Base-by-base conservation (phyloP, 257 asterid genomes). In the Coffea canephora region DNA sequence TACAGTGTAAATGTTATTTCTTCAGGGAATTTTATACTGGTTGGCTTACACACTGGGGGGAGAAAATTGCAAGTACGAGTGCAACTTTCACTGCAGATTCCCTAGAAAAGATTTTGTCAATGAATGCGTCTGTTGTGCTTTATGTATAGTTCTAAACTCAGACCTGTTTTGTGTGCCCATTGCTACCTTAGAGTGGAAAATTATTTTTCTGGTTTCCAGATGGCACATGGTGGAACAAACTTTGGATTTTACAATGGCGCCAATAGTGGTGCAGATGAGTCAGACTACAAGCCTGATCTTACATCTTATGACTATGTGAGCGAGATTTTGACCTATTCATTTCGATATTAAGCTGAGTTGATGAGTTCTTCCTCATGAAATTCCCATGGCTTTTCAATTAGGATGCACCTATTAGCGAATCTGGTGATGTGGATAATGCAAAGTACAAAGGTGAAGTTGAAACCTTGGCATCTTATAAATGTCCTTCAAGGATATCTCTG, bases 11-110 rank as follows among this genome's bases (percentile, higher is more conserved):
- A 73, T 54, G 69, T 72, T 67, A 67, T 82, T 74, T 27, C 89
- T 76, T 81, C 85, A 95, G 99, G 69, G 99, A 95, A 87, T 95
- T 93, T 80, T 95, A 95, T 76, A 93, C 99, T 57, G 99, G 99
- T 59, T 95, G 98, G 99, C 97, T 95, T 80, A 93, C 99, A 23
- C 99, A 95, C 80, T 93, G 98, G 99, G 96, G 96, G 79, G 99
- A 95, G 85, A 89, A 82, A 19, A 86, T 87, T 77, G 97, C 98
- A 74, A 91, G 85, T 79, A 92, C 99, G 18, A 96, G 84, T 86
- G 96, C 99, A 69, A 64, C 82, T 82, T 87, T 77, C 77, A 92
- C 98, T 46, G 97, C 98, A 80, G 52, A 79, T 62, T 84, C 82
- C 88, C 86, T 95, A 87, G 99, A 91, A 73, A 91, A 85, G 84